Evolutionary conservation across 179 eudicot species (phyloP), one percentile per base, ranked within the genome.

Genomic region (Silene noctiflora): DNA sequence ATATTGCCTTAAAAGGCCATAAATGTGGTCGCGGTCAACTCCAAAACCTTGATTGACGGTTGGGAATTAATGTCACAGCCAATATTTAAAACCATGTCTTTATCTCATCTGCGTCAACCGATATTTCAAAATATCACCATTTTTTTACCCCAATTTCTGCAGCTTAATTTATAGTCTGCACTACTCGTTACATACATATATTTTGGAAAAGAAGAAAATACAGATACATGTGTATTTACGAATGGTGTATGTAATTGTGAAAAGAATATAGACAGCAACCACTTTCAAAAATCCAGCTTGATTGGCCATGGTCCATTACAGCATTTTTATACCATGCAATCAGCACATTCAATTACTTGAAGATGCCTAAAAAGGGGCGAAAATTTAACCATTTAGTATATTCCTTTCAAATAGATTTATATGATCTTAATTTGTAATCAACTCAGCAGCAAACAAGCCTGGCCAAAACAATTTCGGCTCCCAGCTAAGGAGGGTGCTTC

Each of bases 291-390:
- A 39, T 8, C 44, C 44, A 39, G 44, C 44, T 39, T 39, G 4
- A 39, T 39, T 39, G 44, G 44, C 44, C 44, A 10, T 39, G 10
- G 44, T 8, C 44, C 44, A 10, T 39, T 39, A 39, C 44, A 39
- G 44, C 44, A 6, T 39, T 39, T 7, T 7, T 39, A 0, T 39
- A 6, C 9, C 44, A 39, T 39, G 44, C 61, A 66, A n/a, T 71
- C 65, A 77, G 46, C 55, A 61, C 21, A 77, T 31, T 29, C 29
- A 67, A 27, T 35, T 60, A 46, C 22, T 70, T 67, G 58, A 69
- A 73, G 51, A 5, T 0, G n/a, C 74, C 29, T 35, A 17, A 19
- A 39, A 39, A 39, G 2, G 1, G 44, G 44, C 33, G 7, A 20
- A 67, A 39, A 21, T 25, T 31, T 35, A 67, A 35, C 39, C 22